Evolutionary conservation across 768 basidiomycete species (phyloP).

Genomic region (Cubamyces sp.): DNA sequence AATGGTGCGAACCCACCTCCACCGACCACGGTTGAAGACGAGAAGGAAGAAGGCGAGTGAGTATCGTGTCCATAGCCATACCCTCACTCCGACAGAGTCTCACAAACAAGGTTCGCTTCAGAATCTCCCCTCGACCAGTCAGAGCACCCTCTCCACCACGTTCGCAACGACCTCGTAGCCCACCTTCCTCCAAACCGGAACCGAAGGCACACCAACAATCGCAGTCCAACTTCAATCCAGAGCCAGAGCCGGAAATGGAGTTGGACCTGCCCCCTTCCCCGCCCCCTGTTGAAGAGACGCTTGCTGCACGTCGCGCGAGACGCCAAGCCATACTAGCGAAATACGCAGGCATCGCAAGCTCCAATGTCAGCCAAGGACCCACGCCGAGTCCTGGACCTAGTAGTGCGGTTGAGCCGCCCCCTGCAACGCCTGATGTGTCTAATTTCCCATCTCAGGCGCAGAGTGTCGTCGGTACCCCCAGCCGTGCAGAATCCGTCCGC

Average conservation of each 20-base stretch:
- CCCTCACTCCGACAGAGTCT: constrained; percentile 7
- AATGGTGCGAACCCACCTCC: constrained; percentile 18
- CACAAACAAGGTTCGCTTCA: constrained; percentile 34
- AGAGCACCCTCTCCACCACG: constrained; percentile 34
- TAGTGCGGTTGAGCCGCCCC: constrained; percentile 78
- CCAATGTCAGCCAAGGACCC: constrained; percentile 41
- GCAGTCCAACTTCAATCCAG: constrained; percentile 34
- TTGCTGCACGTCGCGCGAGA: constrained; percentile 68
- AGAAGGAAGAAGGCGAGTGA: constrained; percentile 94
- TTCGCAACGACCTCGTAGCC: constrained; percentile 22
- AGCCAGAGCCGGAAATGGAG: constrained; percentile 55
- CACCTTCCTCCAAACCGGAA: background rate
- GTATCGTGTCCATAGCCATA: constrained; percentile 46
- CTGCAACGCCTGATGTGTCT: constrained; percentile 60
- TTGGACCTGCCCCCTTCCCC: constrained; percentile 52
- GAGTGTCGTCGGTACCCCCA: constrained; percentile 45
- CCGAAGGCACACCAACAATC: constrained; percentile 13
- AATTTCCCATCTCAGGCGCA: constrained; percentile 61
- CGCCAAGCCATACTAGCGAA: constrained; percentile 83
- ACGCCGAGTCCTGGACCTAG: constrained; percentile 66
- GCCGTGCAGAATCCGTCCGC: constrained; percentile 17
- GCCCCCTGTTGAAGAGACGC: constrained; percentile 59
- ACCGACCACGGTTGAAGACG: constrained; percentile 47
- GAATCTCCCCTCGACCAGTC: constrained; percentile 65
- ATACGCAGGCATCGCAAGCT: constrained; percentile 55